Base-by-base conservation (phyloP, 306 rosid species). In the Fragaria nilgerrensis region DNA sequence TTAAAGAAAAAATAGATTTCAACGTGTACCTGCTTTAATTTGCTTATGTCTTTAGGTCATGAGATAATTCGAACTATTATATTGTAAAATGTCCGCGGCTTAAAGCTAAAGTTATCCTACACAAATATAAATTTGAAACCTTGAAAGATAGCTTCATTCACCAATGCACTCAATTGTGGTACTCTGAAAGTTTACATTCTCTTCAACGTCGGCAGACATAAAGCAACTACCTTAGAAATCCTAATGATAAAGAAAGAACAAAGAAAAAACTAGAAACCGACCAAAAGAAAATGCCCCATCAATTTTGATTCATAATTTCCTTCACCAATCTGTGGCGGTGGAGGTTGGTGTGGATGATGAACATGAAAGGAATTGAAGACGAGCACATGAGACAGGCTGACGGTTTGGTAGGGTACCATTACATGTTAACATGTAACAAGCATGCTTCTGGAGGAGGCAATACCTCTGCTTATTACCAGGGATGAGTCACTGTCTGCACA, bases 361-460 rank as follows among this genome's bases (percentile, higher is more conserved):
- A 14, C 2, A 5, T 68, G 19, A 32, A 68, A 6, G 73, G 73
- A 11, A 44, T 62, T 62, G 67, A 37, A 41, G 50, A 19, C 34
- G 49, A 62, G 68, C 41, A 62, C 68, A 62, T 29, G 34, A n/a
- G 62, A 37, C 55, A 62, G 50, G 56, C 43, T 68, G 55, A 67
- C n/a, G 3, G n/a, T 53, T 29, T 15, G 43, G 39, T 62, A 62
- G 68, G 68, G 68, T 15, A 29, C 41, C 20, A 27, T 29, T 62
- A 29, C 41, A 62, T 25, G 37, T 29, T 25, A 27, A 12, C 67
- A 61, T 27, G 68, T 62, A 62, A 62, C 39, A 62, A 29, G 41
- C 62, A 55, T 55, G 29, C 16, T 59, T 59, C 65, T 23, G 65
- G 8, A 59, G 65, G 27, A 59, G 64, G 34, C 64, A 58, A 56